Base-by-base conservation (phyloP, 192 early-diverging fungal genomes). In the Gamsiella multidivaricata region DNA sequence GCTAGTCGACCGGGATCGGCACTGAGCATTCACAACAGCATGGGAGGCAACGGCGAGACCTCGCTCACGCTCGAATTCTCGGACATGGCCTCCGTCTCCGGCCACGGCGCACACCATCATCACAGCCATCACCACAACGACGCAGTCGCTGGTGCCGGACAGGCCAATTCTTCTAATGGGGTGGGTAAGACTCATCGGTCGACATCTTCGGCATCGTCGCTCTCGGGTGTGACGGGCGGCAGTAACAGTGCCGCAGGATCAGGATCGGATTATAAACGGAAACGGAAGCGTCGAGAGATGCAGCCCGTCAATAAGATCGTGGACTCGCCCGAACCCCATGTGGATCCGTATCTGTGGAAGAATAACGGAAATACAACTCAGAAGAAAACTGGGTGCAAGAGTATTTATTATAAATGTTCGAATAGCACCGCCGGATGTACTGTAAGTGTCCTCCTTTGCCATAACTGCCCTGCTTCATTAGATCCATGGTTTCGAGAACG, bases 331-430 rank as follows among this genome's bases (percentile, higher is more conserved):
- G 82, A 88, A 31, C 85, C 87, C 10, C 81, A 81, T 46, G 15
- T 70, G 10, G 87, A 88, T 61, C 74, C 57, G 15, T 82, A 81
- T 61, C 69, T 85, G 22, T 88, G 87, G 87, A 85, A 84, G 58
- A 88, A 88, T 50, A 88, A 88, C 62, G 87, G 87, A 12, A 88
- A 88, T 31, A 88, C 87, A 23, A 82, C 80, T 4, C 85, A 86
- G 46, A 85, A 81, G 67, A 85, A 85, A 58, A 86, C 85, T 34
- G 85, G 85, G 25, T 81, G 81, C 43, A 85, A 82, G 59, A 88
- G 87, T 62, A 79, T 86, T 49, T 88, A 88, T 60, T 86, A 86
- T 66, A 88, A 88, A 42, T 88, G 87, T 54, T 80, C 83, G 17
- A 88, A 88, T 59, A 85, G 85, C 41, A 76, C 70, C 39, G 82